A percentile compares a stretch with the other conserved stretches of the same genome.
phyloP scores from a whole-genome alignment of 129 eudicot species.

The Rutidosis leptorrhynchoides region DNA sequence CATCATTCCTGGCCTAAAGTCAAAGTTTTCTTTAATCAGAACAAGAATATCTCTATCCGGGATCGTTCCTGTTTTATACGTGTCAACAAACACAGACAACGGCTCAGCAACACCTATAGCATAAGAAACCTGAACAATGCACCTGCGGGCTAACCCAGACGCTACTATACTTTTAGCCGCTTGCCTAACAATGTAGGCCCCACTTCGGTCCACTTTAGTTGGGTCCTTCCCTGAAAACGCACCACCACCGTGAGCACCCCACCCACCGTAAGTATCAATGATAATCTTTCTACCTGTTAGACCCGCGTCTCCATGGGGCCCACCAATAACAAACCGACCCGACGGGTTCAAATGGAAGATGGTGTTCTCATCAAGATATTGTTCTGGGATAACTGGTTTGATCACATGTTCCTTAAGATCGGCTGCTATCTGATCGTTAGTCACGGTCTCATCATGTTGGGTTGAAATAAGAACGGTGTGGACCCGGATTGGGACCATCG shows the following conservation, averaged over 20 bases:
- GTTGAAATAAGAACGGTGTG: constrained; percentile 64
- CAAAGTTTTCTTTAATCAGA: constrained; percentile 64
- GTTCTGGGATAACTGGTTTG: constrained; percentile 50
- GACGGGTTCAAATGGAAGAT: constrained; percentile 62
- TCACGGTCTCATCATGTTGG: constrained; percentile 58
- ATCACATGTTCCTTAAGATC: constrained; percentile 58
- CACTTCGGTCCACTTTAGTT: constrained; percentile 68
- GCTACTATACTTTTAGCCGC: constrained; percentile 71
- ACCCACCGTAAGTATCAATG: constrained; percentile 42
- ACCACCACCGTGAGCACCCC: constrained; percentile 54
- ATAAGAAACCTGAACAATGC: constrained; percentile 68
- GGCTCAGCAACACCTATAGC: constrained; percentile 82
- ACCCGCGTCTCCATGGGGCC: constrained; percentile 64
- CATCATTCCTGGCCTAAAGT: constrained; percentile 76
- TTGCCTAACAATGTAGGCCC: constrained; percentile 76
- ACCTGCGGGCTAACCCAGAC: constrained; percentile 67
- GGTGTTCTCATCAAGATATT: constrained; percentile 57
- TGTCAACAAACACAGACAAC: constrained; percentile 67
- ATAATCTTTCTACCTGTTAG: constrained; percentile 55
- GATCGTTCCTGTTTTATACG: constrained; percentile 63
- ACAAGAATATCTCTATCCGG: constrained; percentile 61
- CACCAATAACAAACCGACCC: constrained; percentile 56
- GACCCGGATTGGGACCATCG: constrained; percentile 58
- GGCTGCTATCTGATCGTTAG: constrained; percentile 47
- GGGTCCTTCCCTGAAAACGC: constrained; percentile 75